phyloP scores from a whole-genome alignment of 768 basidiomycete species.

The Rubroboletus satanas region DNA sequence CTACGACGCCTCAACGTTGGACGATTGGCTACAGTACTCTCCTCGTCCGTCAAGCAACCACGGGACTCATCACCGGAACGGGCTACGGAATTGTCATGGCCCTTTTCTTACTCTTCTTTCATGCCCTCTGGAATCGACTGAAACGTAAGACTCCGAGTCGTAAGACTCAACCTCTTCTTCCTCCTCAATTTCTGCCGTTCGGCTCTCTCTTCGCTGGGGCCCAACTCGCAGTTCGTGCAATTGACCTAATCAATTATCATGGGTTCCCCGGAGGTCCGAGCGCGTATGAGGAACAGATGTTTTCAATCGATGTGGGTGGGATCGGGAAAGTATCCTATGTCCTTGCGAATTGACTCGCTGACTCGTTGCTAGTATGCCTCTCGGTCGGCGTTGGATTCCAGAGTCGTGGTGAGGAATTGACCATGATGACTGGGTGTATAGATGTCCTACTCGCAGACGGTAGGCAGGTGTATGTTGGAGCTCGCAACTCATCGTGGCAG shows the following conservation, averaged over 20 bases:
- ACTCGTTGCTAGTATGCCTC: constrained; percentile 20
- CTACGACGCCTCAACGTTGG: no score
- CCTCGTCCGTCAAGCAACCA: no score
- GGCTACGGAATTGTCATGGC: no score
- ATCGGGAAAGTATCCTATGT: constrained; percentile 26
- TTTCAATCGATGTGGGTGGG: constrained; percentile 22
- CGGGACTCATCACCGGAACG: no score
- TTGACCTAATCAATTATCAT: constrained; percentile 24
- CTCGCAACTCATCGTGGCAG: no score
- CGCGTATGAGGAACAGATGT: constrained; percentile 21
- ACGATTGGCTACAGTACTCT: no score
- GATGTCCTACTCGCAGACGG: no score
- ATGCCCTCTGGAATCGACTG: no score
- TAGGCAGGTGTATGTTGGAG: no score
- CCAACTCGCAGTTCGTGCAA: constrained; percentile 21
- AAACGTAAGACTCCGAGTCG: no score
- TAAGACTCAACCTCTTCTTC: no score
- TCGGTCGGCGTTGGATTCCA: not conserved
- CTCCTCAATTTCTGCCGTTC: not conserved
- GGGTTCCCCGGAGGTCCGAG: constrained; percentile 22
- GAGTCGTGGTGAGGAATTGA: not conserved
- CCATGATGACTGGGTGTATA: not conserved
- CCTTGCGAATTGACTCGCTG: constrained; percentile 23
- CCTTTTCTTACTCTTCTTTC: no score
- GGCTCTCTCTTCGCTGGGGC: constrained; percentile 20